Conservation (phyloP, 345 rosid genomes). For the Reutealis trisperma region DNA sequence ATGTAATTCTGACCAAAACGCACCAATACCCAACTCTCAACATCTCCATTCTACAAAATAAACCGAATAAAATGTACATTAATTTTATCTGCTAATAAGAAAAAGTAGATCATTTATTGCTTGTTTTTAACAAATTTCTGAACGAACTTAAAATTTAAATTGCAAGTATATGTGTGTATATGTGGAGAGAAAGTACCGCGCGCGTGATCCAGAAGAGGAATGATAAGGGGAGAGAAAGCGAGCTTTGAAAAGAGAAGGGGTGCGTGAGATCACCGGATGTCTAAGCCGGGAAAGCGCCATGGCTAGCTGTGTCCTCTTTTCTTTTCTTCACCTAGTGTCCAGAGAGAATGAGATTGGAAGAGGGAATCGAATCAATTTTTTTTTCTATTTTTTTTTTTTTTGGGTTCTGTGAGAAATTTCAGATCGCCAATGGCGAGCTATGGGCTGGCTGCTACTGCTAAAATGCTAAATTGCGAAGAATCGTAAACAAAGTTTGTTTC, state of each 20-base stretch:
- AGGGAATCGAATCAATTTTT: not conserved
- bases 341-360: not conserved
- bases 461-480: not conserved
- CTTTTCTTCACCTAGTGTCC: not conserved
- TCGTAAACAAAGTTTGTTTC: not conserved
- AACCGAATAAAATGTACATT: not conserved
- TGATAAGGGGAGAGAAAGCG: slow-evolving; percentile 53
- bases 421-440: not conserved
- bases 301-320: not conserved
- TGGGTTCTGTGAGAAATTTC: not conserved
- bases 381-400: not conserved
- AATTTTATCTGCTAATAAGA: not conserved
- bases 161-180: not conserved
- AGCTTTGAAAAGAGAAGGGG: slow-evolving; percentile 56
- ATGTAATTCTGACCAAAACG: not conserved
- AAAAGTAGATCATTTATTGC: too few relatives aligned
- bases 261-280: slow-evolving; percentile 55
- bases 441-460: not conserved
- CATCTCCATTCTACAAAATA: not conserved
- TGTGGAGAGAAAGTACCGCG: slow-evolving; percentile 47
- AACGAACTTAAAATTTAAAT: not conserved
- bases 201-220: slow-evolving; percentile 41
- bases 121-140: not conserved
- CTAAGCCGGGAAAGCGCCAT: slow-evolving; percentile 95
- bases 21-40: not conserved